Percentiles rank a stretch among this genome's conserved stretches.
phyloP scores from a whole-genome alignment of 2,329 filamentous ascomycete genomes.

The Sordariomycetes sp. region DNA sequence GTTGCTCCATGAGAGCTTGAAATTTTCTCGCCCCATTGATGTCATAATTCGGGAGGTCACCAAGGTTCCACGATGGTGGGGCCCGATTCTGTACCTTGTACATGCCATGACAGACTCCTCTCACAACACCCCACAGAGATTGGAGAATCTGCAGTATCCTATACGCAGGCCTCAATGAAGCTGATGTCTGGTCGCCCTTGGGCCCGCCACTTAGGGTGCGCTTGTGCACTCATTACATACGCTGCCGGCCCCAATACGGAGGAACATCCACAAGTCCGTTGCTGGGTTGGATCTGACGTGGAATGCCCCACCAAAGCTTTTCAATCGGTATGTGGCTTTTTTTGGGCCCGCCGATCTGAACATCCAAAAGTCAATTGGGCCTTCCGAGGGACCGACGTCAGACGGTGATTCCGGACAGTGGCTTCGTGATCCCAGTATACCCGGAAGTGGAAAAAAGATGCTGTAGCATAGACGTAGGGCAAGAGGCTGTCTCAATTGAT shows the following conservation, averaged over 20 bases:
- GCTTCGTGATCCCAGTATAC: no score
- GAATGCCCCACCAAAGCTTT: no score
- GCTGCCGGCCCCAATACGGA: neutral
- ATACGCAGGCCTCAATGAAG: neutral
- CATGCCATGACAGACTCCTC: neutral
- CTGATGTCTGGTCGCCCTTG: neutral
- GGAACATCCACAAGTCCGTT: no score
- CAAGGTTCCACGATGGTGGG: neutral
- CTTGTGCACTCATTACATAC: neutral
- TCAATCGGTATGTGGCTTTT: no score
- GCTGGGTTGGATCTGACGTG: no score
- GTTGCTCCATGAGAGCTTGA: neutral
- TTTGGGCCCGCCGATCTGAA: no score
- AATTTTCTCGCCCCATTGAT: conserved; percentile 4
- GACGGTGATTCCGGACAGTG: no score
- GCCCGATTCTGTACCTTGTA: neutral
- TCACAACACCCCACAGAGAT: neutral
- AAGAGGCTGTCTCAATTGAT: no score
- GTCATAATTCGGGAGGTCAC: neutral
- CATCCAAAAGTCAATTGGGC: no score
- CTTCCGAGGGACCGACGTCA: no score
- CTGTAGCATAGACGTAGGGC: no score
- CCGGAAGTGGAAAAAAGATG: no score
- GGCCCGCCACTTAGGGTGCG: neutral
- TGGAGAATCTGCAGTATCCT: neutral